Conservation (phyloP, 75 land plant species). For the Picea glauca region DNA sequence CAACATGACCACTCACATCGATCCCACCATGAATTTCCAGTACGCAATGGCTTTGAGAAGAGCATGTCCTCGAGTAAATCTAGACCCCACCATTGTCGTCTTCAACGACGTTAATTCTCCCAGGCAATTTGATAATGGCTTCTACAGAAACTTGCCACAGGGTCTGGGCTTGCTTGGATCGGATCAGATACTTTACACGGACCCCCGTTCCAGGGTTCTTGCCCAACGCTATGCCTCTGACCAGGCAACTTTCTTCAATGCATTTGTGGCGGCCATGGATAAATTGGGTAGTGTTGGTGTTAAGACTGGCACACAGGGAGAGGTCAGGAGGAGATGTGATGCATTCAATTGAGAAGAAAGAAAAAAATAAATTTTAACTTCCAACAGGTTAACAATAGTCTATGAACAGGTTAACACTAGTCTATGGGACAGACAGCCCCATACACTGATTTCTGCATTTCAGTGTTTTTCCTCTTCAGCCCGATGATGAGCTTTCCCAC, state of each 20-base stretch:
- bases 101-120: slow-evolving; percentile 66
- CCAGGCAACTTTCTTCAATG: slow-evolving; percentile 43
- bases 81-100: slow-evolving; percentile 41
- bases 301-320: slow-evolving; percentile 46
- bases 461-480: too few species aligned
- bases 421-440: too few species aligned
- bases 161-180: slow-evolving; percentile 57
- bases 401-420: too few species aligned
- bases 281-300: slow-evolving; percentile 45
- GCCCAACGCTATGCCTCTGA: slow-evolving; percentile 36
- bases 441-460: too few species aligned
- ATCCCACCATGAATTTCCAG: slow-evolving; percentile 44
- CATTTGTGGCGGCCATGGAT: slow-evolving; percentile 48
- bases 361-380: too few species aligned
- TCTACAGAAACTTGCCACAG: slow-evolving; percentile 38
- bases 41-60: slow-evolving; percentile 36
- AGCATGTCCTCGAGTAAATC: slow-evolving; percentile 40
- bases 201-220: slow-evolving; percentile 38
- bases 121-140: slow-evolving; percentile 57
- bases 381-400: too few species aligned
- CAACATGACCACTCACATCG: slow-evolving; percentile 15
- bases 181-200: slow-evolving; percentile 36
- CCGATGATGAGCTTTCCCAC: too few species aligned
- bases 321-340: slow-evolving; percentile 53
- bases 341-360: slow-evolving; percentile 20